Evolutionary conservation across 768 basidiomycete species (phyloP).

Genomic region (Panaeolus papilionaceus): DNA sequence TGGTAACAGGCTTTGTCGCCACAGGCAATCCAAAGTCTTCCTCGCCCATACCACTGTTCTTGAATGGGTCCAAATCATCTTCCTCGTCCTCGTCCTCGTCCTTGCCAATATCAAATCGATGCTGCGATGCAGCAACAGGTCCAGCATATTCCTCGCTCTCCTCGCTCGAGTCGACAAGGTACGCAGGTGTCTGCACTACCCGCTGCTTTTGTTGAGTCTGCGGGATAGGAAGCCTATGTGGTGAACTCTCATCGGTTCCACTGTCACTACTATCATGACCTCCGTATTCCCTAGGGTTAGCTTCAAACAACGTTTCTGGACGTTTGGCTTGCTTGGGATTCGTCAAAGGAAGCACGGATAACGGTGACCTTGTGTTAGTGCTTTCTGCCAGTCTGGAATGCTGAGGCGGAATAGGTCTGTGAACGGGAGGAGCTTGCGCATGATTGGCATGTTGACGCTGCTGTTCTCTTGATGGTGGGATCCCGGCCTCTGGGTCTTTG

Average conservation of each 20-base stretch:
- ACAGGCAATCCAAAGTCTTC: slow-evolving; percentile 26
- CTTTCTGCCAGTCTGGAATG: slow-evolving; percentile 9
- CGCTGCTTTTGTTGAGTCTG: slow-evolving; percentile 8
- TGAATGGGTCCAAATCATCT: slow-evolving; percentile 49
- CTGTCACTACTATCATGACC: slow-evolving; percentile 5
- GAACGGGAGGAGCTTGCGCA: neutral
- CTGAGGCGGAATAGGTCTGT: slow-evolving; percentile 2
- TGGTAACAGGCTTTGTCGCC: slow-evolving; percentile 14
- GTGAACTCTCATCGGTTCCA: slow-evolving; percentile 13
- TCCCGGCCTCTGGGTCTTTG: slow-evolving; percentile 12
- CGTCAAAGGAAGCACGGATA: slow-evolving; percentile 8
- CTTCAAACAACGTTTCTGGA: slow-evolving; percentile 5
- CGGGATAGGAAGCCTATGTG: neutral
- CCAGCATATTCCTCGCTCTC: slow-evolving; percentile 6
- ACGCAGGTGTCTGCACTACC: slow-evolving; percentile 3
- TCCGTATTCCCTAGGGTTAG: neutral
- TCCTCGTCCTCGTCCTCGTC: slow-evolving; percentile 28
- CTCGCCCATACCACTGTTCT: slow-evolving; percentile 40
- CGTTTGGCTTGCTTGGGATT: slow-evolving; percentile 8
- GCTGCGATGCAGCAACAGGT: slow-evolving; percentile 15
- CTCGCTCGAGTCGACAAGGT: slow-evolving; percentile 5
- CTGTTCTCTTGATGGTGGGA: slow-evolving; percentile 12
- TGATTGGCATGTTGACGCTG: slow-evolving; percentile 8
- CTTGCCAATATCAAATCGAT: slow-evolving; percentile 18
- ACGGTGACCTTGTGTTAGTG: neutral